phyloP scores from a whole-genome alignment of 257 asterid genomes.

The Solanum piurae region DNA sequence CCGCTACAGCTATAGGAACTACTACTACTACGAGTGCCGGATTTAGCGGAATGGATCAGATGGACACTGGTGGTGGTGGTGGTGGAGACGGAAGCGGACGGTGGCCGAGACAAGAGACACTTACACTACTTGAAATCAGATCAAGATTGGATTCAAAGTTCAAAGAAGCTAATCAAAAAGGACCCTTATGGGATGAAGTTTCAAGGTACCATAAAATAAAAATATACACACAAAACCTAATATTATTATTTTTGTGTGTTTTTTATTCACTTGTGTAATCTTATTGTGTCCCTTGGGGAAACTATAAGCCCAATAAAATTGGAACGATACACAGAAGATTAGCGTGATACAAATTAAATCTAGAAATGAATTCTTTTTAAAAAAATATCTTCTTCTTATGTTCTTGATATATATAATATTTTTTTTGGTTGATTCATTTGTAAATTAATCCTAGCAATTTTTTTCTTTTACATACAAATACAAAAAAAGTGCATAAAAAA shows the following conservation, averaged over 20 bases:
- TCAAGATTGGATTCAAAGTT: conserved; percentile 83
- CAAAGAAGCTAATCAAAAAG: conserved; percentile 95
- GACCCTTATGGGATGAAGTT: conserved; percentile 97
- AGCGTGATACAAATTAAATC: too few species aligned
- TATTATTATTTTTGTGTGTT: neutral
- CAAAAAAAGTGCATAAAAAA: neutral
- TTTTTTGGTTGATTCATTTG: neutral
- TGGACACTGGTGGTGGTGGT: conserved; percentile 12
- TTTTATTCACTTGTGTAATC: neutral
- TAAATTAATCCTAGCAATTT: too few species aligned
- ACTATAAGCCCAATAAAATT: too few species aligned
- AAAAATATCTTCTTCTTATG: neutral
- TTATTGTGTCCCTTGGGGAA: too few species aligned
- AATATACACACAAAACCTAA: conserved; percentile 8
- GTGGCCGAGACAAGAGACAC: conserved; percentile 99
- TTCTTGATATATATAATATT: neutral
- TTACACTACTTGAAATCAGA: conserved; percentile 93
- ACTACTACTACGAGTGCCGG: conserved; percentile 3
- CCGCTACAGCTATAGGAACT: neutral
- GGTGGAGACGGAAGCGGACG: conserved; percentile 58
- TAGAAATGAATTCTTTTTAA: too few species aligned
- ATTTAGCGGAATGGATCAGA: conserved; percentile 36
- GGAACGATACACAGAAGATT: too few species aligned
- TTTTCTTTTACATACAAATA: too few species aligned
- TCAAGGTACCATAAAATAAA: conserved; percentile 53